Evolutionary conservation across 257 asterid species (phyloP).

Genomic region (Nyctanthes arbortristis): DNA sequence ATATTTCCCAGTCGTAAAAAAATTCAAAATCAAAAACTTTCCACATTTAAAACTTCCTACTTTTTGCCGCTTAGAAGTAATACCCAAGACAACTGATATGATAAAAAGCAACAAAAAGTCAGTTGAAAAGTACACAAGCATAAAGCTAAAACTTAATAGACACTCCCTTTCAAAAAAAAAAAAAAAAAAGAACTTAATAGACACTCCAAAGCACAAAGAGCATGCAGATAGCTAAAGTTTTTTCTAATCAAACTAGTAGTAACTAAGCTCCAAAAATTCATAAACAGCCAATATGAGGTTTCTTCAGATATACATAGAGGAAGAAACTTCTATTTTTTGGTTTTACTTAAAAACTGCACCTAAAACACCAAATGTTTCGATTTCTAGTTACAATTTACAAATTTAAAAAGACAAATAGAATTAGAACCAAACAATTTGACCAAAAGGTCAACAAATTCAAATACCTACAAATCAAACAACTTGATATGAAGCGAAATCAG

Average conservation of each 20-base stretch:
- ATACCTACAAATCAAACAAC: neutral
- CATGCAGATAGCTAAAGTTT: too few relatives aligned
- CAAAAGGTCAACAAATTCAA: neutral
- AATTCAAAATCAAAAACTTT: neutral
- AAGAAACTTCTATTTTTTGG: neutral
- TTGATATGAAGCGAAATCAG: neutral
- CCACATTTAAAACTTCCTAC: neutral
- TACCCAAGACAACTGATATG: neutral
- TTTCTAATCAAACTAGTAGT: neutral
- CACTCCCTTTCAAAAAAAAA: too few relatives aligned
- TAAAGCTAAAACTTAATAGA: neutral
- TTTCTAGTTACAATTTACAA: too few relatives aligned
- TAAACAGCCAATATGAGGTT: neutral
- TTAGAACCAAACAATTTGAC: neutral
- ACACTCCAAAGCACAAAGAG: neutral
- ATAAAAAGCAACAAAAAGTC: neutral
- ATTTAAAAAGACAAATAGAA: neutral
- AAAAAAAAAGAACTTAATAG: too few relatives aligned
- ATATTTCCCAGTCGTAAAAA: neutral
- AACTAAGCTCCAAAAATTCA: conserved; percentile 1
- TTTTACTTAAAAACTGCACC: neutral
- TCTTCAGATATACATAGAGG: neutral
- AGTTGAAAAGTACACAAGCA: neutral
- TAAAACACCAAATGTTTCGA: neutral
- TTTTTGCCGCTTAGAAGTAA: neutral